Percentiles rank a stretch among this genome's conserved stretches.
Evolutionary conservation across 108 stramenopile species (phyloP).

Genomic region (Parmales sp.): DNA sequence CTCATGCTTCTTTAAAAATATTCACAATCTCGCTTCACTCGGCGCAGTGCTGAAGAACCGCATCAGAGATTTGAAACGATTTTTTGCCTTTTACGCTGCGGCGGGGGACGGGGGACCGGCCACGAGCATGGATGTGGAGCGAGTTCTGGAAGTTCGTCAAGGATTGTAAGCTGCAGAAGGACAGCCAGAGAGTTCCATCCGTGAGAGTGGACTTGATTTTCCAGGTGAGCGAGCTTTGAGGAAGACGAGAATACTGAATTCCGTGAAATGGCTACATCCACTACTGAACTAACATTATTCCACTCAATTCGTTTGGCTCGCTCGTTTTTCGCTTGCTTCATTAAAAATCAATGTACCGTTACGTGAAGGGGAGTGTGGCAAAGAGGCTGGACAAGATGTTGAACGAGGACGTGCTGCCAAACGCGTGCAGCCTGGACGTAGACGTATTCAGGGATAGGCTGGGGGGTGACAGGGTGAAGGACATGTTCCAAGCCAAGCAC

Average conservation of each 20-base stretch:
- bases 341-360: too few relatives aligned
- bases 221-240: slow-evolving; percentile 3
- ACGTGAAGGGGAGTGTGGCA: neutral
- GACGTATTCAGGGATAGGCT: slow-evolving; percentile 14
- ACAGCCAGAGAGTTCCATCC: neutral
- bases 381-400: neutral
- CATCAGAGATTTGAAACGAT: slow-evolving; percentile 1
- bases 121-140: neutral
- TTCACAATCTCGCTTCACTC: too few relatives aligned
- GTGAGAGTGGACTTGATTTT: neutral
- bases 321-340: neutral
- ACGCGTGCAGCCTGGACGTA: slow-evolving; percentile 9
- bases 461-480: neutral
- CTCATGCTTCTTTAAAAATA: too few relatives aligned
- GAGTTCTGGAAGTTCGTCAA: slow-evolving; percentile 12
- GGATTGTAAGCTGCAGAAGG: slow-evolving; percentile 7
- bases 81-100: slow-evolving; percentile 7
- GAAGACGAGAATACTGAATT: neutral
- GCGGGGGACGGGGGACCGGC: slow-evolving; percentile 1
- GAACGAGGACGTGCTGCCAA: slow-evolving; percentile 7
- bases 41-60: neutral
- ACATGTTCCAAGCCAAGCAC: slow-evolving; percentile 12
- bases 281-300: too few relatives aligned
- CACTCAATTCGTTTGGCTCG: neutral
- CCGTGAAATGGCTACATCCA: too few relatives aligned